Percentiles rank a stretch among this genome's conserved stretches.
phyloP scores from a whole-genome alignment of 1,284 basidiomycete genomes.

The Tausonia pullulans region DNA sequence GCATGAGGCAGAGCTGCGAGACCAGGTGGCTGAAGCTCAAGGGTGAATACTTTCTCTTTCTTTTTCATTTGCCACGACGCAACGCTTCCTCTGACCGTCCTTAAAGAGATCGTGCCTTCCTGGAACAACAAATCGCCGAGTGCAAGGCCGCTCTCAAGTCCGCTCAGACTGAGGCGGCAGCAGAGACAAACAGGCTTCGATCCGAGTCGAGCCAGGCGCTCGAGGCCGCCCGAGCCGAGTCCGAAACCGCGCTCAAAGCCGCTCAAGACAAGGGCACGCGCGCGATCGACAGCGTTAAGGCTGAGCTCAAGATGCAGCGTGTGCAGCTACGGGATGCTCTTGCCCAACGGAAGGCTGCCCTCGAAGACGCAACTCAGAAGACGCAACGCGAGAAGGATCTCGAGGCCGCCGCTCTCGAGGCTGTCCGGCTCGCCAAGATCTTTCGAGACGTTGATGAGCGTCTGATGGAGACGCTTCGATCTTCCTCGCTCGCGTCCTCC shows the following conservation, averaged over 20 bases:
- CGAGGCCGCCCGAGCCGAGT: constrained; percentile 27
- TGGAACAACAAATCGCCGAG: constrained; percentile 75
- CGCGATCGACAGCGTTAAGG: constrained; percentile 33
- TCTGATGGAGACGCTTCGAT: constrained; percentile 4
- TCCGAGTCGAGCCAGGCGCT: constrained; percentile 11
- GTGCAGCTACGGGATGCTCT: constrained; percentile 15
- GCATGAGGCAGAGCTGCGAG: constrained; percentile 70
- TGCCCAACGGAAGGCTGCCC: constrained; percentile 31
- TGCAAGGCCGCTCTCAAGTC: constrained; percentile 43
- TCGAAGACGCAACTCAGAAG: constrained; percentile 28
- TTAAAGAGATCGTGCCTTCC: constrained; percentile 63
- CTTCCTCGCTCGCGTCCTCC: constrained; percentile 8
- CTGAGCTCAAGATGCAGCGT: constrained; percentile 23
- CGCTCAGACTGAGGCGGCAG: constrained; percentile 26
- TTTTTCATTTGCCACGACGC: neutral
- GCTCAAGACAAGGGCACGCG: constrained; percentile 30
- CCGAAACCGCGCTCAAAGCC: constrained; percentile 30
- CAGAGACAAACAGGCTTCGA: constrained; percentile 25
- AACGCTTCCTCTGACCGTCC: neutral
- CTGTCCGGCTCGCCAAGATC: constrained; percentile 27
- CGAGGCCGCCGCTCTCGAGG: constrained; percentile 27
- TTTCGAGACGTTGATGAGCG: constrained; percentile 26
- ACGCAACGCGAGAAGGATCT: constrained; percentile 21
- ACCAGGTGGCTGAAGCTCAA: constrained; percentile 80
- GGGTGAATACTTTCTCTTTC: constrained; percentile 26